Conservation (phyloP, 306 rosid genomes). For the Prinsepia uniflora region DNA sequence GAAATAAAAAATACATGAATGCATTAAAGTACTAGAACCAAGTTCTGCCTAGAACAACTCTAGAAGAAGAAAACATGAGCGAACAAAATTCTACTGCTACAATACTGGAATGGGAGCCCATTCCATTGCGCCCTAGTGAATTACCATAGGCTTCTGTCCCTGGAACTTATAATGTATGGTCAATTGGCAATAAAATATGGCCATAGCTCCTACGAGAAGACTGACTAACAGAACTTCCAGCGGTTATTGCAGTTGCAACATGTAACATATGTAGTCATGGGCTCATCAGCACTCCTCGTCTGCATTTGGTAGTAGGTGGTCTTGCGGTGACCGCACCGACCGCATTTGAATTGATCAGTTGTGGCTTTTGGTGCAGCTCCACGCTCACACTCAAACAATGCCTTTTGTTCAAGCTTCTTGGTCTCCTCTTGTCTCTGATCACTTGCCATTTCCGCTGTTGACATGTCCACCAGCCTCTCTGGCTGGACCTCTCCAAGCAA, state of each 20-base stretch:
- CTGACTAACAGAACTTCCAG: slow-evolving; percentile 94
- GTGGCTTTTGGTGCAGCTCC: slow-evolving; percentile 65
- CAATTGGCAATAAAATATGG: slow-evolving; percentile 21
- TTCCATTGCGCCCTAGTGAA: slow-evolving; percentile 14
- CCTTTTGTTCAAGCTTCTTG: slow-evolving; percentile 64
- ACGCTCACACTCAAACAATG: slow-evolving; percentile 82
- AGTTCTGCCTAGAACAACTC: slow-evolving; percentile 17
- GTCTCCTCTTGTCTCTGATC: slow-evolving; percentile 71
- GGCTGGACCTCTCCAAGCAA: slow-evolving; percentile 69
- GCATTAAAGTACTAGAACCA: slow-evolving; percentile 16
- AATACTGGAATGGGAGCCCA: slow-evolving; percentile 26
- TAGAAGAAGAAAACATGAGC: not conserved
- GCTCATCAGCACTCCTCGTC: slow-evolving; percentile 99
- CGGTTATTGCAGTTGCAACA: slow-evolving; percentile 81
- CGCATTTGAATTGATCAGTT: slow-evolving; percentile 89
- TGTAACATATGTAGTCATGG: slow-evolving; percentile 97
- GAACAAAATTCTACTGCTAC: slow-evolving; percentile 22
- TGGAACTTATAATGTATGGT: slow-evolving; percentile 16
- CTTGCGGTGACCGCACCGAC: slow-evolving; percentile 88
- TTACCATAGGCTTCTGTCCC: slow-evolving; percentile 25
- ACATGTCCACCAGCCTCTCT: slow-evolving; percentile 62
- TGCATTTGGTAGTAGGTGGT: slow-evolving; percentile 96
- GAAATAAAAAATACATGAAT: slow-evolving; percentile 18
- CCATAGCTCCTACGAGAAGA: slow-evolving; percentile 24
- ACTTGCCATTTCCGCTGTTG: slow-evolving; percentile 89